A percentile compares a stretch with the other conserved stretches of the same genome.
phyloP scores from a whole-genome alignment of 2,329 filamentous ascomycete genomes.

The Sarocladium oryzae region DNA sequence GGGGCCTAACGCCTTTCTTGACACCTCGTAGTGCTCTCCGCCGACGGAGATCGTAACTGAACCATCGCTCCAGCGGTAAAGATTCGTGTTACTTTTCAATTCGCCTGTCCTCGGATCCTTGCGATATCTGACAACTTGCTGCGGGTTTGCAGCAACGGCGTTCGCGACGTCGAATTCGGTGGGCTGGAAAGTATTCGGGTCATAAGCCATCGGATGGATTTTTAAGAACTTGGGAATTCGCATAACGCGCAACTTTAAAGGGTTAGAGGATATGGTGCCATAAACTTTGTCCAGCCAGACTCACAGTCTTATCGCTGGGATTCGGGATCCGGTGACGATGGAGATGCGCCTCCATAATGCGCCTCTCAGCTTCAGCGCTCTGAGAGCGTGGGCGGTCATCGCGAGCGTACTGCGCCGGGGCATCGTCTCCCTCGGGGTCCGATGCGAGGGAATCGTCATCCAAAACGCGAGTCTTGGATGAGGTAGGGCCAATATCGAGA shows the following conservation, averaged over 20 bases:
- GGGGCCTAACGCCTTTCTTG: conserved; percentile 63
- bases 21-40: conserved; percentile 68
- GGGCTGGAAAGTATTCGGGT: conserved; percentile 59
- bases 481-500: conserved; percentile 34
- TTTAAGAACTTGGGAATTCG: conserved; percentile 68
- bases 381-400: conserved; percentile 1
- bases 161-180: conserved; percentile 48
- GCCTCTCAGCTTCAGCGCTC: conserved; percentile 15
- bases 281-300: not conserved
- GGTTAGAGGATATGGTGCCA: not conserved
- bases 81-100: conserved; percentile 67
- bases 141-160: conserved; percentile 47
- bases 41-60: conserved; percentile 71
- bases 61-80: conserved; percentile 75
- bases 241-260: conserved; percentile 56
- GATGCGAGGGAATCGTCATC: conserved; percentile 56
- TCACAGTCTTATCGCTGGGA: conserved; percentile 44
- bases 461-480: conserved; percentile 56
- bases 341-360: conserved; percentile 58
- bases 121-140: conserved; percentile 63
- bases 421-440: conserved; percentile 40
- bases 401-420: conserved; percentile 13
- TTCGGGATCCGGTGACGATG: conserved; percentile 66
- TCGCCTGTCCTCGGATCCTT: conserved; percentile 58
- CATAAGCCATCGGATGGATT: conserved; percentile 60